Conservation (phyloP, 345 rosid species). For the Angophora floribunda region DNA sequence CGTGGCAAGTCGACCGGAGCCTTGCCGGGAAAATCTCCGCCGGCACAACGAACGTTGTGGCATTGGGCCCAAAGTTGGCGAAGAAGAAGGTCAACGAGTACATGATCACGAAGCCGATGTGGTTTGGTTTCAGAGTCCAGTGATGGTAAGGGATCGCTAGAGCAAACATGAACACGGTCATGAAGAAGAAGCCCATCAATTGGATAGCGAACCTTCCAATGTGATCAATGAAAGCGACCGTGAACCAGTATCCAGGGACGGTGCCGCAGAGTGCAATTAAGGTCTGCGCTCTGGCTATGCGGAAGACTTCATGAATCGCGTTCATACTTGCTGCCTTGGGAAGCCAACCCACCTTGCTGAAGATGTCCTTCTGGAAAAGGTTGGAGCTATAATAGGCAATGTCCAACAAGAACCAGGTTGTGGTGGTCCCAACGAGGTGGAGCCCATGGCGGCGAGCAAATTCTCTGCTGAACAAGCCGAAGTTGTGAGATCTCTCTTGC, state of each 20-base stretch:
- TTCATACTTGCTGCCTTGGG: slow-evolving; percentile 38
- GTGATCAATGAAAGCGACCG: slow-evolving; percentile 38
- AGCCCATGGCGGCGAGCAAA: slow-evolving; percentile 22
- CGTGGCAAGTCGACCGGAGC: slow-evolving; percentile 48
- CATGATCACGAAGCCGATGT: slow-evolving; percentile 37
- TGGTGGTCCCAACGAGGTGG: slow-evolving; percentile 20
- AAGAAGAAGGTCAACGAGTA: slow-evolving; percentile 55
- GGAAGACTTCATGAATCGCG: slow-evolving; percentile 41
- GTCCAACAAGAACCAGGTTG: slow-evolving; percentile 36
- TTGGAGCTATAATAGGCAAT: slow-evolving; percentile 33
- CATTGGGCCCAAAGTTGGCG: slow-evolving; percentile 48
- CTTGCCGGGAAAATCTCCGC: slow-evolving; percentile 47
- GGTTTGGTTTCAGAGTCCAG: slow-evolving; percentile 27
- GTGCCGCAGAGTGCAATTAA: slow-evolving; percentile 49
- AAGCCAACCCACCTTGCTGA: slow-evolving; percentile 42
- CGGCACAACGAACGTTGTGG: slow-evolving; percentile 45
- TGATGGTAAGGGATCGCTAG: slow-evolving; percentile 56
- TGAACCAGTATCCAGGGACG: slow-evolving; percentile 68
- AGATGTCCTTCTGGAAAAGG: slow-evolving; percentile 47
- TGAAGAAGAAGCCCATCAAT: slow-evolving; percentile 51
- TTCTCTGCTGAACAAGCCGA: slow-evolving; percentile 23
- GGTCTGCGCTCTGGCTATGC: slow-evolving; percentile 45
- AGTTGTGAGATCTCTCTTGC: not conserved
- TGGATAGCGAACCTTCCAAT: slow-evolving; percentile 50
- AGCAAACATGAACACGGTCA: slow-evolving; percentile 54